Conservation (phyloP, 257 asterid genomes). For the Rauvolfia tetraphylla region DNA sequence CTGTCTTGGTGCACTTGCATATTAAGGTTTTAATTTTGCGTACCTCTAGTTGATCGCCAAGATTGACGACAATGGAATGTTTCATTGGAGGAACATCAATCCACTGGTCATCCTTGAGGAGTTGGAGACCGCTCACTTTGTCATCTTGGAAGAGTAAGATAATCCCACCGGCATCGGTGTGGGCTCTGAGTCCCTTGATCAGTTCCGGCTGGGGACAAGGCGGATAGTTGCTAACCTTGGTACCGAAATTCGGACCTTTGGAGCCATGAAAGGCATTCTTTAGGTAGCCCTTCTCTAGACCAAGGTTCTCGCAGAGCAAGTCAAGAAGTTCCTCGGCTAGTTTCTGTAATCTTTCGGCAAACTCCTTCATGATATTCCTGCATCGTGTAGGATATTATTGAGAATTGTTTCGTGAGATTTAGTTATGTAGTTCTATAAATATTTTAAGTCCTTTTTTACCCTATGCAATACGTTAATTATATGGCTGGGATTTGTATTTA, state of each 20-base stretch:
- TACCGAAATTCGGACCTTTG: constrained; percentile 51
- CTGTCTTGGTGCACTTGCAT: too few relatives aligned
- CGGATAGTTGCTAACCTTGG: constrained; percentile 69
- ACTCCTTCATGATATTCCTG: constrained; percentile 67
- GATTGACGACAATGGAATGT: constrained; percentile 62
- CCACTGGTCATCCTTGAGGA: constrained; percentile 57
- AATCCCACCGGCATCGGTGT: constrained; percentile 74
- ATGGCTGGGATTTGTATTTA: too few relatives aligned
- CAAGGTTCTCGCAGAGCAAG: constrained; percentile 50
- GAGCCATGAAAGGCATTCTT: constrained; percentile 49
- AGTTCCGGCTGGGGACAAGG: constrained; percentile 57
- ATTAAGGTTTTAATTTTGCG: not conserved
- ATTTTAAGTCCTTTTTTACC: too few relatives aligned
- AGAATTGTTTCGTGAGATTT: too few relatives aligned
- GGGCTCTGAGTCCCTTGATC: constrained; percentile 61
- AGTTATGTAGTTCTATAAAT: too few relatives aligned
- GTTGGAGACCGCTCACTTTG: constrained; percentile 55
- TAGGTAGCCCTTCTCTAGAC: constrained; percentile 49
- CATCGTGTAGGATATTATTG: not conserved
- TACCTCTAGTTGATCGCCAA: constrained; percentile 35
- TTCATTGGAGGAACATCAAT: constrained; percentile 55
- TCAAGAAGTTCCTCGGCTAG: constrained; percentile 52
- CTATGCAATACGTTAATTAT: too few relatives aligned
- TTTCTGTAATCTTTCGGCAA: constrained; percentile 43
- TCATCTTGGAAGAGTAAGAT: constrained; percentile 66